phyloP scores from a whole-genome alignment of 495 filamentous ascomycete species.

The Trichoderma erinaceum region DNA sequence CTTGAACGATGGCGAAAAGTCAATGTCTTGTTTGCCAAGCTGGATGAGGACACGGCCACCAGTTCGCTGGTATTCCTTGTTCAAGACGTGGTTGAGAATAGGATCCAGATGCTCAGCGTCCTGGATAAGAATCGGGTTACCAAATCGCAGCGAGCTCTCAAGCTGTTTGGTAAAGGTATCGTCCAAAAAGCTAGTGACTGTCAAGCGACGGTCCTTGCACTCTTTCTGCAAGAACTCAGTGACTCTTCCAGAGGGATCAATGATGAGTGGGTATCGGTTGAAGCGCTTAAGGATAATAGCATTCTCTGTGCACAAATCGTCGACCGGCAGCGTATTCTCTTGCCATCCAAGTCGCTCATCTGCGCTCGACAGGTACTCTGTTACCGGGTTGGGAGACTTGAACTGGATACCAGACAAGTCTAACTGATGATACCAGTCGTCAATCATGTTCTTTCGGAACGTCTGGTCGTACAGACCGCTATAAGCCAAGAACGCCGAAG shows the following conservation, averaged over 20 bases:
- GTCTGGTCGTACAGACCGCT: conserved; percentile 96
- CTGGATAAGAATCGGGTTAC: conserved; percentile 96
- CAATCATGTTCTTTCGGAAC: conserved; percentile 93
- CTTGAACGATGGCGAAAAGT: conserved; percentile 96
- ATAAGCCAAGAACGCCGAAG: conserved; percentile 96
- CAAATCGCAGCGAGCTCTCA: conserved; percentile 93
- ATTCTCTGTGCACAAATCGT: conserved; percentile 98
- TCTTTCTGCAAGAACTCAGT: conserved; percentile 93
- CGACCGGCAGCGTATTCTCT: conserved; percentile 89
- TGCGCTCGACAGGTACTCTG: conserved; percentile 93
- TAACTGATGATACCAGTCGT: conserved; percentile 93
- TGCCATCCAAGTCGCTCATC: conserved; percentile 95
- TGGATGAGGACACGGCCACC: conserved; percentile 97
- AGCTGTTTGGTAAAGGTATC: conserved; percentile 97
- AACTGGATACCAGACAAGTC: conserved; percentile 81
- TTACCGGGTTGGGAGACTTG: conserved; percentile 90
- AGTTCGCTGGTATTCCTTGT: conserved; percentile 99
- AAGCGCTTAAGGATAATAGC: conserved; percentile 95
- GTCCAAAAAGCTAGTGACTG: conserved; percentile 95
- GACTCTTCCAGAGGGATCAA: conserved; percentile 91
- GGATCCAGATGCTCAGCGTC: conserved; percentile 97
- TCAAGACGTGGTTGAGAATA: conserved; percentile 95
- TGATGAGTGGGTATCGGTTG: conserved; percentile 97
- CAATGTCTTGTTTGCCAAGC: conserved; percentile 96
- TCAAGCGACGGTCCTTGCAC: conserved; percentile 86